These are phyloP conservation scores for Oryza punctata DNA, from an alignment of 176 grass and related monocot genomes.

Conservation along the genomic window DNA sequence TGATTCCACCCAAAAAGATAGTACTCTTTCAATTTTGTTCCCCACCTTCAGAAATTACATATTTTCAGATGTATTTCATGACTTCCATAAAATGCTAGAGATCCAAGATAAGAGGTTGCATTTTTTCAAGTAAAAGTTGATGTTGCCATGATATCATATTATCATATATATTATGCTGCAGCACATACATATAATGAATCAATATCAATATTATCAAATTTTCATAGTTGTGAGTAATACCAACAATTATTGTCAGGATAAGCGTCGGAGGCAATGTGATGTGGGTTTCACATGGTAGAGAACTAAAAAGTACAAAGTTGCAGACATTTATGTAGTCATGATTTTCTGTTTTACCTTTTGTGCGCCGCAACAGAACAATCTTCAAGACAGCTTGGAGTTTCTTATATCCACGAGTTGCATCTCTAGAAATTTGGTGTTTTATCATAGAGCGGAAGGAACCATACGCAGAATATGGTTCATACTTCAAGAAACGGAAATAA, in stretches of 20 bases:
- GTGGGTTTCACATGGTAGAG: neutral
- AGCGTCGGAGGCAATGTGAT: neutral
- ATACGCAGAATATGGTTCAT: constrained; percentile 69
- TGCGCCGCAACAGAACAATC: constrained; percentile 75
- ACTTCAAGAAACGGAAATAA: constrained; percentile 94
- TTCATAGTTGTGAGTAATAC: neutral
- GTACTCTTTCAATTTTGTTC: neutral
- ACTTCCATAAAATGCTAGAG: neutral
- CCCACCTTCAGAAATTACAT: neutral
- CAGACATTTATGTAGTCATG: constrained; percentile 5
- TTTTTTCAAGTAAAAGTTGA: neutral
- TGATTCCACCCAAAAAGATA: neutral
- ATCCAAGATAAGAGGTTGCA: neutral
- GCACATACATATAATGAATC: neutral
- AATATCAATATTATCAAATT: neutral
- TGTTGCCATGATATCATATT: neutral
- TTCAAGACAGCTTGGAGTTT: constrained; percentile 93
- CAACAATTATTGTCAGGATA: neutral
- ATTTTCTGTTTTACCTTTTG: constrained; percentile 68
- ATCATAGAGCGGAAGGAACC: constrained; percentile 55
- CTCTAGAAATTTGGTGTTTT: constrained; percentile 64
- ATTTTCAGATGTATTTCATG: constrained; percentile 10
- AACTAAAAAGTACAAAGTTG: neutral
- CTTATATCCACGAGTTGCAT: constrained; percentile 67
- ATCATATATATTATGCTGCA: neutral